Percentiles rank a stretch among this genome's conserved stretches.
These are phyloP conservation scores for Manihot esculenta DNA, from an alignment of 441 rosid species.

Conservation along the genomic window DNA sequence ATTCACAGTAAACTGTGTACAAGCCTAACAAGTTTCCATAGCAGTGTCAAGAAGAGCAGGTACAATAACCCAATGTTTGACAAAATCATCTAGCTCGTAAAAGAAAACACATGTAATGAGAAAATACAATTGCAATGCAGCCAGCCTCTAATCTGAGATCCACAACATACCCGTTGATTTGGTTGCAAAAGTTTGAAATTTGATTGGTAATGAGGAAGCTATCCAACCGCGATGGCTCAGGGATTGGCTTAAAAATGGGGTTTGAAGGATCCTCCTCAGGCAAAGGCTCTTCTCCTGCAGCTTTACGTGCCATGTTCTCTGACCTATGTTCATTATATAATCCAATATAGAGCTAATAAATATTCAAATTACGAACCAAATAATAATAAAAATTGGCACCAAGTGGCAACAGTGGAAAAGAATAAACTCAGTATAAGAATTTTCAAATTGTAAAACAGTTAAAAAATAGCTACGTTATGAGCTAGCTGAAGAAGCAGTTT, in stretches of 20 bases:
- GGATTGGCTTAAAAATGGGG: slow-evolving; percentile 82
- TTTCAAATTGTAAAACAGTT: too few relatives aligned
- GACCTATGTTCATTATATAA: slow-evolving; percentile 41
- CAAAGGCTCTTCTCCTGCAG: slow-evolving; percentile 88
- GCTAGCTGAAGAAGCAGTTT: too few relatives aligned
- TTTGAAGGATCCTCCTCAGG: slow-evolving; percentile 97
- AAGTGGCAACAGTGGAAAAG: not conserved
- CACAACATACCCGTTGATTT: slow-evolving; percentile 79
- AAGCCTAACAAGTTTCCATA: not conserved
- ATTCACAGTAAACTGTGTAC: not conserved
- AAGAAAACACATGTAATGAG: not conserved
- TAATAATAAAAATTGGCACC: not conserved
- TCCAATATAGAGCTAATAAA: not conserved
- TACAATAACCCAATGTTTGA: not conserved
- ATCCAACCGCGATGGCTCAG: slow-evolving; percentile 91
- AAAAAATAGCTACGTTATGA: too few relatives aligned
- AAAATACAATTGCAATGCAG: not conserved
- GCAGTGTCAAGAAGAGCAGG: not conserved
- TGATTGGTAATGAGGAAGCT: slow-evolving; percentile 94
- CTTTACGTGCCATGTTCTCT: slow-evolving; percentile 84
- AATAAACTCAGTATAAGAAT: not conserved
- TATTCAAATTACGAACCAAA: not conserved
- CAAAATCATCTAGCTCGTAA: not conserved
- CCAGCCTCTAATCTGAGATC: not conserved
- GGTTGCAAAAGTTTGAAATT: slow-evolving; percentile 88